phyloP scores from a whole-genome alignment of 257 asterid genomes.

The Nicotiana otophora region DNA sequence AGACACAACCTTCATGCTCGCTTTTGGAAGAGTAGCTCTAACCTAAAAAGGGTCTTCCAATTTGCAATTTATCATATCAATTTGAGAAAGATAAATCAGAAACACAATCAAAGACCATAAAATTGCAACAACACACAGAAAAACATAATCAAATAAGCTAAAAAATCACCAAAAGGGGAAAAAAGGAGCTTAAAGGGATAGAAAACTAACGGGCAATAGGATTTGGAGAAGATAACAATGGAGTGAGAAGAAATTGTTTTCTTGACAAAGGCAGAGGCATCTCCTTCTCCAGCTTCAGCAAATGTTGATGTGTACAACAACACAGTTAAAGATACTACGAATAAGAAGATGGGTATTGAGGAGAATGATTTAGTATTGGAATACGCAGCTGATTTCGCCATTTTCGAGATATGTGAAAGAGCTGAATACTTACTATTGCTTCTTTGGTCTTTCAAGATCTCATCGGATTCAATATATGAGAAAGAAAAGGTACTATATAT shows the following conservation, averaged over 20 bases:
- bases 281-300: slow-evolving; percentile 9
- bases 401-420: background rate
- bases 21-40: background rate
- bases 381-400: slow-evolving; percentile 11
- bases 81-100: background rate
- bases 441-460: background rate
- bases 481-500: background rate
- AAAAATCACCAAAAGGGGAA: background rate
- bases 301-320: background rate
- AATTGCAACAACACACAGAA: background rate
- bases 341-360: background rate
- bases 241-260: slow-evolving; percentile 60
- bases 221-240: slow-evolving; percentile 83
- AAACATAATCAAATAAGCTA: background rate
- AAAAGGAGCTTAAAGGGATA: background rate
- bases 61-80: background rate
- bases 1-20: background rate
- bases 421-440: background rate
- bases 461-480: background rate
- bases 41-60: background rate
- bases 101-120: background rate
- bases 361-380: background rate
- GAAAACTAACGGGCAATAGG: slow-evolving; percentile 69
- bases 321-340: background rate
- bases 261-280: slow-evolving; percentile 40